Base-by-base conservation (phyloP, 495 filamentous ascomycete species). In the Aspergillus baeticus region DNA sequence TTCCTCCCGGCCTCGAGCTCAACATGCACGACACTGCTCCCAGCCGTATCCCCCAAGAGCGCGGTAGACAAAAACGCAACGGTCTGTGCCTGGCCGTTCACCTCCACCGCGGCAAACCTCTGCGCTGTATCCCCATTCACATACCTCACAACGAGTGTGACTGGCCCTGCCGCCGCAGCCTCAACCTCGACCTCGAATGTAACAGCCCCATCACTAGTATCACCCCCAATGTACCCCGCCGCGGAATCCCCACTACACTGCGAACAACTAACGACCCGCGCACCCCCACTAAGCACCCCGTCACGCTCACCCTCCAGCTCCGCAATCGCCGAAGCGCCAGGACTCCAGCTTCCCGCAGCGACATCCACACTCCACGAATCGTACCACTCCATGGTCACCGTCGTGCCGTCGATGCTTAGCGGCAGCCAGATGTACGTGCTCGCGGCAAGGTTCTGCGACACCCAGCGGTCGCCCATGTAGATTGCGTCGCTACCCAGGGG, bases 401-500 rank as follows among this genome's bases (percentile, higher is more conserved):
- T 81, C 0, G 76, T 84, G 0, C 84, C 85, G 15, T 67, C 73
- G 61, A 89, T 75, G 5, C 59, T 74, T 2, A 88, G 69, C 5
- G 85, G 86, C 0, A 89, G 76, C 86, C 86, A 89, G 26, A 88
- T 68, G 61, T 88, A 88, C 5, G 84, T 83, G 37, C 74, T 78
- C 20, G 79, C 68, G 76, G 80, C 80, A 0, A 88, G 73, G 62
- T 88, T 85, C 15, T 58, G 54, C 15, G 72, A 76, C 2, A 81
- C 62, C 86, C 86, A 88, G 5, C 86, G 76, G 68, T 88, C 86
- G 45, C 86, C 85, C 73, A 88, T 80, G 68, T 87, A 89, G 51
- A 84, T 83, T 42, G 65, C 10, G 55, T 52, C 29, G 33, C 45
- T 36, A 23, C 17, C 18, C 13, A 29, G 3, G 29, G 15, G 22